Evolutionary conservation across 345 rosid genomes (phyloP), one percentile per base, ranked within the genome.

Genomic region (Brassica juncea): DNA sequence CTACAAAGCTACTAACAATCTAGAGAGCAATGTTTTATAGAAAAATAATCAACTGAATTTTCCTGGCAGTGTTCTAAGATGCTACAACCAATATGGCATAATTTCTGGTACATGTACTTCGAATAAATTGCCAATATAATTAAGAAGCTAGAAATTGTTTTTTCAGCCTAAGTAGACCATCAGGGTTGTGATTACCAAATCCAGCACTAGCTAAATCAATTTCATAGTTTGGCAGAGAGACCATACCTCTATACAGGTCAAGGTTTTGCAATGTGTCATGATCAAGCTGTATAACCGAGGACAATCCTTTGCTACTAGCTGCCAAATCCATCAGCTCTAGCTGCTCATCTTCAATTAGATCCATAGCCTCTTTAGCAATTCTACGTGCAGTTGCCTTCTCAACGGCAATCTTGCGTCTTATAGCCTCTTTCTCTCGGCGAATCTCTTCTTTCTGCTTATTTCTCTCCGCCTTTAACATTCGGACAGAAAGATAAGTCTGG

Each of bases 251-350:
- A 80, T 92, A 93, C 35, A 79, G 54, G 21, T 92, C 97, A 16
- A 93, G 98, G 79, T 84, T 92, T 81, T 93, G 95, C 87, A 96
- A 79, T 49, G 94, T 85, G 67, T 89, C 87, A 32, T 90, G 94
- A 76, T 89, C 95, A 42, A 96, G 97, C 74, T 93, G 85, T 85
- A 92, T 84, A 65, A 92, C 84, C 57, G 97, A 89, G 58, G 84
- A 57, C 55, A 92, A 77, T 71, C 97, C 97, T 86, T 90, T 93
- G 87, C 87, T 91, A 39, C 85, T 82, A 87, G 97, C 94, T 68
- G 95, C 97, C 88, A 93, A 84, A 67, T 96, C 99, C 99, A 96
- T 93, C 84, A 96, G 89, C 83, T 96, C 99, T 81, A 93, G 86
- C 82, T 93, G 99, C 74, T 96, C 98, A 89, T 96, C 99, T 84